Evolutionary conservation across 163 green algal species (phyloP).

Genomic region (Scenedesmus sp.): DNA sequence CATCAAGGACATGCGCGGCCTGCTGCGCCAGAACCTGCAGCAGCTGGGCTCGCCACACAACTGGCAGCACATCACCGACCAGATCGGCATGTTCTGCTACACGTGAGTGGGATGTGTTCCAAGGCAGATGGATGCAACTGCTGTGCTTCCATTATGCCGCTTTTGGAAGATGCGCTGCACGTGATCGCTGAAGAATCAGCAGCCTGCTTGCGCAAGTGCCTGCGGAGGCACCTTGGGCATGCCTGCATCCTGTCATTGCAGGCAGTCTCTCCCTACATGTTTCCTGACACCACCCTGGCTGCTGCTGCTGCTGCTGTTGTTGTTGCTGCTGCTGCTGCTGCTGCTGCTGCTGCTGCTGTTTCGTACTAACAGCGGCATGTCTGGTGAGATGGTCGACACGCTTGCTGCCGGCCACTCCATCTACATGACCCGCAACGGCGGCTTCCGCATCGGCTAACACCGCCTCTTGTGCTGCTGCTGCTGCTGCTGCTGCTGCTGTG

Average conservation of each 20-base stretch:
- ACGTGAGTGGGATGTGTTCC: slow-evolving; percentile 2
- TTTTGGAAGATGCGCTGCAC: too few relatives aligned
- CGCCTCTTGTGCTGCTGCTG: too few relatives aligned
- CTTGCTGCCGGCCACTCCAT: slow-evolving; percentile 80
- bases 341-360: neutral
- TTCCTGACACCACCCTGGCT: neutral
- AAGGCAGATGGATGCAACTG: too few relatives aligned
- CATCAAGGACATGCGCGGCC: slow-evolving; percentile 83
- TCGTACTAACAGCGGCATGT: neutral
- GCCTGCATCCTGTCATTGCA: slow-evolving; percentile 66
- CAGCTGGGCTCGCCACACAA: slow-evolving; percentile 63
- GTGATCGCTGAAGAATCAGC: too few relatives aligned
- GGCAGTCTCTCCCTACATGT: slow-evolving; percentile 84
- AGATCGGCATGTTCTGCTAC: slow-evolving; percentile 89
- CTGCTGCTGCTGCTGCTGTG: neutral
- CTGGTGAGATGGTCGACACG: slow-evolving; percentile 71
- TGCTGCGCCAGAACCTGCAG: slow-evolving; percentile 77
- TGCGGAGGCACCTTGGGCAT: too few relatives aligned
- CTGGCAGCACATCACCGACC: slow-evolving; percentile 85
- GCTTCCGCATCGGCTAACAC: slow-evolving; percentile 82
- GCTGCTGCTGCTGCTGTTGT: neutral
- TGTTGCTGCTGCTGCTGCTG: neutral
- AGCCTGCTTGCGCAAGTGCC: too few relatives aligned
- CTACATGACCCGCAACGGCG: slow-evolving; percentile 91
- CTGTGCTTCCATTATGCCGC: too few relatives aligned